phyloP scores from a whole-genome alignment of 192 early-diverging fungal species.

The Backusella parvicylindrica region DNA sequence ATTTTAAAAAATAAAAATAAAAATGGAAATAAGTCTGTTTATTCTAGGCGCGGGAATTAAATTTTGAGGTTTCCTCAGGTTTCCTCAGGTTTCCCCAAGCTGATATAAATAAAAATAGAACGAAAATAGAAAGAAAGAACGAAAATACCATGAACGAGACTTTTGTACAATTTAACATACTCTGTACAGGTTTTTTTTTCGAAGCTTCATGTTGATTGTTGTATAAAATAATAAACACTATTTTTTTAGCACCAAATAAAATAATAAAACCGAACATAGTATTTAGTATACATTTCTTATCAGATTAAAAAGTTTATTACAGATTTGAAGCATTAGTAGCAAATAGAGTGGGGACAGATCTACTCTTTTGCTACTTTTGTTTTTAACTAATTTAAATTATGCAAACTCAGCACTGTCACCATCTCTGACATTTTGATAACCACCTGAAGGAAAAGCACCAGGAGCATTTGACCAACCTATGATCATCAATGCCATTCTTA shows the following conservation, averaged over 20 bases:
- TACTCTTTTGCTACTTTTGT: background rate
- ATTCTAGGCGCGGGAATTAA: no score
- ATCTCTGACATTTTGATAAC: constrained; percentile 26
- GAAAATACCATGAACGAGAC: background rate
- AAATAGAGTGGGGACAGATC: background rate
- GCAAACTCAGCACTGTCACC: constrained; percentile 16
- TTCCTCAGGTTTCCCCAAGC: no score
- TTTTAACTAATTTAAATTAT: background rate
- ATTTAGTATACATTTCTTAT: background rate
- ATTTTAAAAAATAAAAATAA: no score
- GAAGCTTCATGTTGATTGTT: background rate
- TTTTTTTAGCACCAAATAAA: background rate
- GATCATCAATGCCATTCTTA: background rate
- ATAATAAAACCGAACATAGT: background rate
- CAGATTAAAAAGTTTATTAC: constrained; percentile 1
- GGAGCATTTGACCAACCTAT: constrained; percentile 28
- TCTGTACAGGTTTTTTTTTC: no score
- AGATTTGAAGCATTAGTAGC: background rate
- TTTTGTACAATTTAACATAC: background rate
- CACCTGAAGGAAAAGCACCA: constrained; percentile 23
- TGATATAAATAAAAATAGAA: background rate
- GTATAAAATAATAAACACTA: background rate
- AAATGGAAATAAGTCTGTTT: no score
- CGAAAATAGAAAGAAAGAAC: background rate
- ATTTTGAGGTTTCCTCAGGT: no score